A percentile compares a stretch with the other conserved stretches of the same genome.
phyloP scores from a whole-genome alignment of 345 rosid species.

The Erucastrum elatum region DNA sequence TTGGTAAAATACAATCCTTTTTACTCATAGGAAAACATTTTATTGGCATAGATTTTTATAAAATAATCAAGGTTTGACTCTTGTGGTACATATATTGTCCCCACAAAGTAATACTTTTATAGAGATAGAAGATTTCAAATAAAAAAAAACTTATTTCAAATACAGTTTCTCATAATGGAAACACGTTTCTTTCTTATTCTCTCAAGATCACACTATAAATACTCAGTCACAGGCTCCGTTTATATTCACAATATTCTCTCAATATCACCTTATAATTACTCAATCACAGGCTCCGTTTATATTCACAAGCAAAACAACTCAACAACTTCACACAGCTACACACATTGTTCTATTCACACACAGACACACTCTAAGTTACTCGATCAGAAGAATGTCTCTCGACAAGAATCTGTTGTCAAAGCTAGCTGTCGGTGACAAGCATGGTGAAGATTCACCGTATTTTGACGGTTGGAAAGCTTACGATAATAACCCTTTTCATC shows the following conservation, averaged over 20 bases:
- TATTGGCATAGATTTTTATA: background rate
- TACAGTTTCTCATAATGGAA: slow-evolving; percentile 3
- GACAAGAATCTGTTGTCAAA: slow-evolving; percentile 45
- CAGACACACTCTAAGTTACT: background rate
- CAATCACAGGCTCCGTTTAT: background rate
- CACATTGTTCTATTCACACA: background rate
- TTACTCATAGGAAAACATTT: background rate
- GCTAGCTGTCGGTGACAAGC: slow-evolving; percentile 54
- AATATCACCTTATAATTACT: slow-evolving; percentile 17
- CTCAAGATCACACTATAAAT: slow-evolving; percentile 24
- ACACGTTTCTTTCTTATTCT: background rate
- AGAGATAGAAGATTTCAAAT: slow-evolving; percentile 2
- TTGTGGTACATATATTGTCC: slow-evolving; percentile 10
- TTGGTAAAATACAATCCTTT: background rate
- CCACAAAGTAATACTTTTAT: slow-evolving; percentile 21
- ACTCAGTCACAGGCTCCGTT: background rate
- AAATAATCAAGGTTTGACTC: slow-evolving; percentile 5
- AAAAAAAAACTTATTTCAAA: background rate
- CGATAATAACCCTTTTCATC: slow-evolving; percentile 61
- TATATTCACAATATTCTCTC: background rate
- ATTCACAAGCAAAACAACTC: slow-evolving; percentile 4
- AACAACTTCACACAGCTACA: slow-evolving; percentile 4
- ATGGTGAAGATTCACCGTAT: slow-evolving; percentile 76
- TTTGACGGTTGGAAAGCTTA: slow-evolving; percentile 93
- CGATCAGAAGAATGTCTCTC: background rate